These are phyloP conservation scores for Capronia coronata DNA, from an alignment of 2,329 filamentous ascomycete species.

Conservation along the genomic window DNA sequence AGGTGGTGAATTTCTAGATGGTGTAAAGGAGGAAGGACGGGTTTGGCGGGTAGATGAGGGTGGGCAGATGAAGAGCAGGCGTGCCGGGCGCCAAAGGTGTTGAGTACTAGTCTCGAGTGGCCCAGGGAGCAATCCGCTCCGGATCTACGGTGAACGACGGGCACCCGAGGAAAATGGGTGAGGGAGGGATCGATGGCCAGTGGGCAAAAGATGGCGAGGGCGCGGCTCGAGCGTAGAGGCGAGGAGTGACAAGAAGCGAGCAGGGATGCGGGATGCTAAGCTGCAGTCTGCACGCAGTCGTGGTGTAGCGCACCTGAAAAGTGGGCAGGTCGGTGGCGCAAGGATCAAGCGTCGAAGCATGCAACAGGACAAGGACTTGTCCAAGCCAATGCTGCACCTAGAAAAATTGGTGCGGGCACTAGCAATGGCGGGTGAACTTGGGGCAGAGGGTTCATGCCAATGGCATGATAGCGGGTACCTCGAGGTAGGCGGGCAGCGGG, in stretches of 20 bases:
- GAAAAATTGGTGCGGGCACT: conserved; percentile 12
- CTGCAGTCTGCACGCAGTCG: conserved; percentile 17
- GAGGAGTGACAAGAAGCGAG: conserved; percentile 6
- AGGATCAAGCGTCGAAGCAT: conserved; percentile 13
- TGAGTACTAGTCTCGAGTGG: conserved; percentile 21
- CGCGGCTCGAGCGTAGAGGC: conserved; percentile 22
- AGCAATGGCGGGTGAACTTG: conserved; percentile 17
- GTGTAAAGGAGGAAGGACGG: conserved; percentile 8
- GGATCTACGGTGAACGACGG: conserved; percentile 21
- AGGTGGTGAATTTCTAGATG: conserved; percentile 5
- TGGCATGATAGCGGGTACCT: too few relatives aligned
- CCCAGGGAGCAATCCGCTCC: conserved; percentile 20
- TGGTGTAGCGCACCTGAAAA: conserved; percentile 15
- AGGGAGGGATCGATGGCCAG: conserved; percentile 1
- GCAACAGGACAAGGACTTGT: conserved; percentile 10
- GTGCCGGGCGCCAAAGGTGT: conserved; percentile 19
- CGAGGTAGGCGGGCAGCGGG: too few relatives aligned
- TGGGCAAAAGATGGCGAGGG: conserved; percentile 9
- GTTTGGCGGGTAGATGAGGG: conserved; percentile 13
- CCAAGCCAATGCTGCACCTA: conserved; percentile 21
- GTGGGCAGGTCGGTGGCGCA: conserved; percentile 23
- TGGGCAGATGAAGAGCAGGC: conserved; percentile 19
- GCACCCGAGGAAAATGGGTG: conserved; percentile 5
- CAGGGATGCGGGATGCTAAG: conserved; percentile 10
- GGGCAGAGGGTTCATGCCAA: neutral